Evolutionary conservation across 768 basidiomycete genomes (phyloP).

Genomic region (Rhizopogon roseolus): DNA sequence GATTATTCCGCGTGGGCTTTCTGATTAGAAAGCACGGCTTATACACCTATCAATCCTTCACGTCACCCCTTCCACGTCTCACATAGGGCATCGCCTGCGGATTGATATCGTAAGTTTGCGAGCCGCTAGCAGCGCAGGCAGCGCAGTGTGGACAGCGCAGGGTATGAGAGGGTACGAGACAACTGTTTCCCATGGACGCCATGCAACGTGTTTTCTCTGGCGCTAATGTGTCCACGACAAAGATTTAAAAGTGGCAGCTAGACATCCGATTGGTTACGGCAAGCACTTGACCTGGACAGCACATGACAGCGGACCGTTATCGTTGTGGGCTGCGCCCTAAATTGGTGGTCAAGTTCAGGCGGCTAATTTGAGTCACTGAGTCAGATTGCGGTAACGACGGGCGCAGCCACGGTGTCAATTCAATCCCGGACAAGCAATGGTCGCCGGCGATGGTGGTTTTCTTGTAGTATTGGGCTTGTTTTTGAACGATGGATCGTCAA

Average conservation of each 20-base stretch:
- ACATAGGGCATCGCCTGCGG: background rate
- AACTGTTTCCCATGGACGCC: background rate
- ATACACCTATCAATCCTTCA: too few species aligned
- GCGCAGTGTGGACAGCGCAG: background rate
- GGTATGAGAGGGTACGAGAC: too few species aligned
- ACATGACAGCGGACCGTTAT: background rate
- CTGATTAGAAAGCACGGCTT: background rate
- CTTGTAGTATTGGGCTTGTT: background rate
- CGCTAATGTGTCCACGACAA: background rate
- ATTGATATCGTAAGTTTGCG: background rate
- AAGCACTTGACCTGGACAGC: background rate
- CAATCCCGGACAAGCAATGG: background rate
- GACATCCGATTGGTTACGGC: background rate
- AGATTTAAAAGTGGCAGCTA: background rate
- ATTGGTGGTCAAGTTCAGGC: background rate
- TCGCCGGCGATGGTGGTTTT: background rate
- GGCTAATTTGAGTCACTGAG: background rate
- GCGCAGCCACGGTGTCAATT: background rate
- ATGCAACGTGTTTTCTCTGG: background rate
- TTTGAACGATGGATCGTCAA: background rate
- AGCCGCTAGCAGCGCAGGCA: background rate
- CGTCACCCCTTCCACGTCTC: background rate
- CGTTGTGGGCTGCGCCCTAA: background rate
- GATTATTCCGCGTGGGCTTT: too few species aligned
- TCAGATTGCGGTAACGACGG: background rate